phyloP scores from a whole-genome alignment of 1,284 basidiomycete genomes.

The Sporisorium iseilematis-ciliati region DNA sequence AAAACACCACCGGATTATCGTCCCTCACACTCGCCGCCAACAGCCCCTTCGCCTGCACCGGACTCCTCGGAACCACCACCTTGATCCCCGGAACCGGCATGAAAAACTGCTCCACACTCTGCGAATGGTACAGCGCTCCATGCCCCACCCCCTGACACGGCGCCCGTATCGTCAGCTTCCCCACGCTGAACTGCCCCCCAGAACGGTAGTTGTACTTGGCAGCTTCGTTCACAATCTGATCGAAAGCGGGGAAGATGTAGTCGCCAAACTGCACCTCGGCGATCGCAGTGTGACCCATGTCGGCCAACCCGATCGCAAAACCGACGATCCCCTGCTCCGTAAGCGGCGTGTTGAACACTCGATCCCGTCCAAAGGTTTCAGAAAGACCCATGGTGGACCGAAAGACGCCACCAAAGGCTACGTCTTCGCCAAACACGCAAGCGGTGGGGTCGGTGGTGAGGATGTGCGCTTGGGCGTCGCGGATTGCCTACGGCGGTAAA shows the following conservation, averaged over 20 bases:
- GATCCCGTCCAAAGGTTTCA: slow-evolving; percentile 80
- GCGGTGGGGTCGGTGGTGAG: slow-evolving; percentile 78
- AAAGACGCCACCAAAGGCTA: slow-evolving; percentile 87
- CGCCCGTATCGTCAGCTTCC: slow-evolving; percentile 86
- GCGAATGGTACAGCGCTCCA: slow-evolving; percentile 89
- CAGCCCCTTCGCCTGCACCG: slow-evolving; percentile 92
- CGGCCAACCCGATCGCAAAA: slow-evolving; percentile 89
- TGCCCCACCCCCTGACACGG: slow-evolving; percentile 55
- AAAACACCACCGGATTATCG: slow-evolving; percentile 91
- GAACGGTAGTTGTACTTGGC: slow-evolving; percentile 92
- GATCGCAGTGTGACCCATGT: slow-evolving; percentile 93
- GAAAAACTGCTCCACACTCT: slow-evolving; percentile 94
- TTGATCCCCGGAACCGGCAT: slow-evolving; percentile 86
- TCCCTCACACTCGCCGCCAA: slow-evolving; percentile 86
- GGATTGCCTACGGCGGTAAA: slow-evolving; percentile 51
- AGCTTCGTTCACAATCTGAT: slow-evolving; percentile 91
- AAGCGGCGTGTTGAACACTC: slow-evolving; percentile 58
- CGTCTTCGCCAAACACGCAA: slow-evolving; percentile 81
- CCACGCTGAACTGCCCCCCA: slow-evolving; percentile 84
- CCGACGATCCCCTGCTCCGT: slow-evolving; percentile 84
- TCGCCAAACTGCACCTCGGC: slow-evolving; percentile 83
- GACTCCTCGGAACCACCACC: slow-evolving; percentile 91
- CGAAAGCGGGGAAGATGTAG: slow-evolving; percentile 56
- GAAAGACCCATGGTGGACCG: slow-evolving; percentile 89
- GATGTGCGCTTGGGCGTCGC: slow-evolving; percentile 61